Conservation (phyloP, 257 asterid species). For the Datura wrightii region DNA sequence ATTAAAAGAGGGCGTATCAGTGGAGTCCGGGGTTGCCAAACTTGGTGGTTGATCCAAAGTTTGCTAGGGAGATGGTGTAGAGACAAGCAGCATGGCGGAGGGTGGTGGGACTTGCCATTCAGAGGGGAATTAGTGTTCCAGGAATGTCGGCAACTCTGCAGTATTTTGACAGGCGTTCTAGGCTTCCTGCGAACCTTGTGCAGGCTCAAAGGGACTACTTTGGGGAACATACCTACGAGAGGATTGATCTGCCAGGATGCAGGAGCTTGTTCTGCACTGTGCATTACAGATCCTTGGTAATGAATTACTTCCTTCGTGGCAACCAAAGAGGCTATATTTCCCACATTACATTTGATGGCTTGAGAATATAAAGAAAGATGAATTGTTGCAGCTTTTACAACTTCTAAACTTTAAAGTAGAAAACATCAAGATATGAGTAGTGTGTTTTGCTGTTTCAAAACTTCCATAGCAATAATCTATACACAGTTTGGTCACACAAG, state of each 20-base stretch:
- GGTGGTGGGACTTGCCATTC: conserved; percentile 75
- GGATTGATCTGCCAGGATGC: conserved; percentile 66
- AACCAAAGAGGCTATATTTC: background rate
- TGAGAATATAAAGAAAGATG: too few relatives aligned
- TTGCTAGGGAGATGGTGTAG: conserved; percentile 90
- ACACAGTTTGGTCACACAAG: too few relatives aligned
- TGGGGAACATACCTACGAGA: conserved; percentile 92
- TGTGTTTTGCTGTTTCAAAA: background rate
- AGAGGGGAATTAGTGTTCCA: conserved; percentile 74
- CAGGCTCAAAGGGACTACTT: conserved; percentile 96
- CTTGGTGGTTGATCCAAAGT: conserved; percentile 81
- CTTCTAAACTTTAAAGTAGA: background rate
- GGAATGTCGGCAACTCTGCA: conserved; percentile 92
- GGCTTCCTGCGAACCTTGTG: conserved; percentile 89
- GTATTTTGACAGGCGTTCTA: conserved; percentile 82
- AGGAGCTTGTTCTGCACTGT: background rate
- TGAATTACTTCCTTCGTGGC: background rate
- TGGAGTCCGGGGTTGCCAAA: conserved; percentile 73
- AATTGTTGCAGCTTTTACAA: background rate
- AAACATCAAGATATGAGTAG: background rate
- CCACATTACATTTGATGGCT: background rate
- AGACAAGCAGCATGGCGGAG: conserved; percentile 93
- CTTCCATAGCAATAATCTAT: too few relatives aligned
- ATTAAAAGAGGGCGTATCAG: conserved; percentile 79
- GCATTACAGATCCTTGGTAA: background rate